Base-by-base conservation (phyloP, 352 stramenopile genomes). In the Phytophthora podocarpi region DNA sequence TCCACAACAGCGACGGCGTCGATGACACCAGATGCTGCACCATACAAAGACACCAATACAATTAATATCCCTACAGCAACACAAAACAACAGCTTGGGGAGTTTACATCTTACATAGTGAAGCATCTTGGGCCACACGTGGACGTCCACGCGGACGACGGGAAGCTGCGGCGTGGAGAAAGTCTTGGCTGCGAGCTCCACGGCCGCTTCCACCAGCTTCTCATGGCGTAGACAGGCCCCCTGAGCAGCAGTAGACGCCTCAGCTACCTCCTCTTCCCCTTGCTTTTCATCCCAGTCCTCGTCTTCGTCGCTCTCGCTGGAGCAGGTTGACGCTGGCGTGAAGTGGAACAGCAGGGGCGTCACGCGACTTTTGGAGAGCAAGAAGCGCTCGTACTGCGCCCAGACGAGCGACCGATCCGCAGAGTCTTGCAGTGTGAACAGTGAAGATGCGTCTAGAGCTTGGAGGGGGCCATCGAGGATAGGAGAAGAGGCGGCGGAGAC, bases 1-100 rank as follows among this genome's bases (percentile, higher is more conserved):
- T 51, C 74, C 76, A 90, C 54, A 88, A 53, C 23, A 90, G 59
- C 50, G 78, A 83, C 21, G 80, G 78, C 15, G 61, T 74, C 36
- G 66, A 51, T 12, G 69, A 58, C 5, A 90, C 51, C 40, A 79
- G 58, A 48, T 90, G 80, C 80, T 87, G 41, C 26, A 42, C 3
- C 12, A 46, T 28, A 42, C n/a, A 48, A 8, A 43, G 16, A 36
- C 11, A 62, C 10, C 13, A 27, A 4, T 3, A 47, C 4, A 12
- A n/a, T 45, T 15, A 57, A 15, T 41, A 51, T 24, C 16, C 18
- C 18, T 31, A 37, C 6, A 39, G 7, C 9, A 36, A 11, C 23
- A 37, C 8, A 20, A 21, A 24, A 15, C 3, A 37, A 18, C 13
- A 18, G 11, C 9, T 40, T 13, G 2, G 16, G 8, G n/a, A 26